These are phyloP conservation scores for Arachis monticola DNA, from an alignment of 331 rosid genomes.

Conservation along the genomic window DNA sequence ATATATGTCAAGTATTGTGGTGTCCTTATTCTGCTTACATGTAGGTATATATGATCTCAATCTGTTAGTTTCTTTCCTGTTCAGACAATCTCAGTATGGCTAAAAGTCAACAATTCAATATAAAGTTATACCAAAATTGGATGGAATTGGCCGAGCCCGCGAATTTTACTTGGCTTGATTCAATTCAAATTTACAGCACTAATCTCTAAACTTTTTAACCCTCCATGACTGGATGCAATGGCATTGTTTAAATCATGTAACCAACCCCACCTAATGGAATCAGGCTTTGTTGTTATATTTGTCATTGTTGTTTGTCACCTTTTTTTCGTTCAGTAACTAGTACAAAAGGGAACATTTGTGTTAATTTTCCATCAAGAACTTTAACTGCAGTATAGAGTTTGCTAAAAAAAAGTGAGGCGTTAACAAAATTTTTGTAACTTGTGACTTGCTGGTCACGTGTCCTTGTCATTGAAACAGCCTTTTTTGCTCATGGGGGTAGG, in stretches of 20 bases:
- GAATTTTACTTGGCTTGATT: not conserved
- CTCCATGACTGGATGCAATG: no score
- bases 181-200: not conserved
- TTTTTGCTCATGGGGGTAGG: conserved; percentile 20
- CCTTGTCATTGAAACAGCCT: not conserved
- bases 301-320: not conserved
- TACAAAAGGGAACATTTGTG: not conserved
- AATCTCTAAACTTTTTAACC: not conserved
- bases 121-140: conserved; percentile 12
- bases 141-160: not conserved
- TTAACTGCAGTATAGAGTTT: conserved; percentile 14
- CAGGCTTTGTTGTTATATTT: no score
- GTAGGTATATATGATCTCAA: conserved; percentile 16
- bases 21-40: not conserved
- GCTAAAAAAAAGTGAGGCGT: conserved; percentile 10
- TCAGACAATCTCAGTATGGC: conserved; percentile 18
- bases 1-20: conserved; percentile 13
- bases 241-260: no score
- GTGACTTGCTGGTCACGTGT: not conserved
- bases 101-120: conserved; percentile 5
- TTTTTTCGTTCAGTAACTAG: conserved; percentile 22
- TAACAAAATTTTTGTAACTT: not conserved
- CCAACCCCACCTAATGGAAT: no score
- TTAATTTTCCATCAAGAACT: conserved; percentile 34
- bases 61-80: conserved; percentile 35